Evolutionary conservation across 441 rosid species (phyloP).

Genomic region (Erodium moschatum): DNA sequence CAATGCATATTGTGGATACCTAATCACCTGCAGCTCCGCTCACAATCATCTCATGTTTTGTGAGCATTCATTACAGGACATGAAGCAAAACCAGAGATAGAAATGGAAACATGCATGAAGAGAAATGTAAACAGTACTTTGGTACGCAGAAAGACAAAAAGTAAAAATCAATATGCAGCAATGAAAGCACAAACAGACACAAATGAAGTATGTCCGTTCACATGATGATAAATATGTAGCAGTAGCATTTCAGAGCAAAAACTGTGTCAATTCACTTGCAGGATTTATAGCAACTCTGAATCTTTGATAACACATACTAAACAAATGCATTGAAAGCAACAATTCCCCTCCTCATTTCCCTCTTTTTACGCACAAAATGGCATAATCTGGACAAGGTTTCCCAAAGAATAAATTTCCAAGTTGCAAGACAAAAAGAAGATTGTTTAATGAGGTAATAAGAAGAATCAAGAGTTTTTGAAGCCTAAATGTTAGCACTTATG

Average conservation of each 20-base stretch:
- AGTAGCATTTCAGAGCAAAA: background rate
- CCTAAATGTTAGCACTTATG: background rate
- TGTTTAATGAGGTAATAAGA: background rate
- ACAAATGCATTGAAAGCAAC: no score
- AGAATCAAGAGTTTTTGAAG: background rate
- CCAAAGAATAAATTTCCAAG: background rate
- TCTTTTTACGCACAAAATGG: background rate
- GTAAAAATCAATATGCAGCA: background rate
- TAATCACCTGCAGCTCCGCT: constrained; percentile 46
- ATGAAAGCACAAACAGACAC: background rate
- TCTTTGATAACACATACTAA: no score
- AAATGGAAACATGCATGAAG: constrained; percentile 1
- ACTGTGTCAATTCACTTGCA: background rate
- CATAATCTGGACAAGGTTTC: background rate
- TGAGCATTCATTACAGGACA: background rate
- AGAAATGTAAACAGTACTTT: background rate
- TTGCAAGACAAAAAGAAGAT: background rate
- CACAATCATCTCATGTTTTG: constrained; percentile 1
- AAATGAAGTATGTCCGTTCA: background rate
- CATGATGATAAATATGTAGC: background rate
- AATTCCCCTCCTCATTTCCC: no score
- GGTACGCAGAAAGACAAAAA: background rate
- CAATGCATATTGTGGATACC: constrained; percentile 62
- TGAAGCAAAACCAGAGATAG: constrained; percentile 13
- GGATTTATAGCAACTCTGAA: background rate